Base-by-base conservation (phyloP, 345 rosid species). In the Luvunga scandens region DNA sequence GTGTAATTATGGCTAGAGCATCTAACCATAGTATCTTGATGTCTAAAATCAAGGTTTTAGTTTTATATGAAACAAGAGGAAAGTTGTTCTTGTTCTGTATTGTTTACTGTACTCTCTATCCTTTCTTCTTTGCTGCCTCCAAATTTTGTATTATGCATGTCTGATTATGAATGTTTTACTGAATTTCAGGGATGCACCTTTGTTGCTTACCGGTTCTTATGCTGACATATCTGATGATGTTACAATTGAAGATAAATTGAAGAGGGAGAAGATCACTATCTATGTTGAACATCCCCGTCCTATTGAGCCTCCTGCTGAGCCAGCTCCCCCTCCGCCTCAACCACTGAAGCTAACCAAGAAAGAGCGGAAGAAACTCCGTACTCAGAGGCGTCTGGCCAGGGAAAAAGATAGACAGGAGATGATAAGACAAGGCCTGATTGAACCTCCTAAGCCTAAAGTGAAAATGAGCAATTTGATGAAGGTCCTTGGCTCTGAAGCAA, bases 401-500 rank as follows among this genome's bases (percentile, higher is more conserved):
- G 99, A 94, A 80, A 92, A 92, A 79, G 99, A 94, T 69, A 94
- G 85, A 71, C 98, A 96, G 84, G 98, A 96, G 89, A 92, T 92
- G 98, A 92, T 94, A 72, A 85, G 99, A 82, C 99, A 96, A 84
- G 99, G 99, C 64, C 78, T 96, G 83, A 81, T 94, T 78, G 98
- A 92, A 83, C 98, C 95, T 33, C 98, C 97, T 21, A 96, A 94
- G 73, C 84, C 95, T 24, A 96, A 94, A 84, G 97, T 96, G 34
- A 96, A 94, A 75, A 87, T 94, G 97, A 96, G 98, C 87, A 96
- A 96, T 77, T 81, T 96, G 59, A 96, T 96, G 99, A 96, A 86
- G 81, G 99, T 96, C 81, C 91, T 96, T 71, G 98, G 98, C n/a
- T 79, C 93, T 33, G 98, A 96, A 86, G 99, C 99, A 27, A 92